phyloP scores from a whole-genome alignment of 208 protist species.

The Trypanosomatidae sp. region DNA sequence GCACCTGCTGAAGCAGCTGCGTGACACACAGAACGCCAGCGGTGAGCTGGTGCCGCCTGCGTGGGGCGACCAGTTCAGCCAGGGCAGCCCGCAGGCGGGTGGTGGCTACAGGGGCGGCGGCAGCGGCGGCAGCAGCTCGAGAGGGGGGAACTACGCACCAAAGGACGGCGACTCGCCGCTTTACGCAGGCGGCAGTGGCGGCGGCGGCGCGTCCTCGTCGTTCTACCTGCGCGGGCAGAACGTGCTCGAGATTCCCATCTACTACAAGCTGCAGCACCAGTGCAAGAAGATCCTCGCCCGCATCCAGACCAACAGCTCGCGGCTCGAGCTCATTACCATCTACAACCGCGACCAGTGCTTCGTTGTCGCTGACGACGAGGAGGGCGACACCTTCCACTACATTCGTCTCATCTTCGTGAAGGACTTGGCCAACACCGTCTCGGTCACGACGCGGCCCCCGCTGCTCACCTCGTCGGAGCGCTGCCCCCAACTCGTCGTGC shows the following conservation, averaged over 20 bases:
- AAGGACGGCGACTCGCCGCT: background rate
- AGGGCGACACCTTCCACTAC: slow-evolving; percentile 86
- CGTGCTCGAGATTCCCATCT: slow-evolving; percentile 79
- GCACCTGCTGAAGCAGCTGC: slow-evolving; percentile 82
- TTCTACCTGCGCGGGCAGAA: slow-evolving; percentile 69
- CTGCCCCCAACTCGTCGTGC: slow-evolving; percentile 76
- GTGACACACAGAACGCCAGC: slow-evolving; percentile 77
- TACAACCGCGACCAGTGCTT: slow-evolving; percentile 90
- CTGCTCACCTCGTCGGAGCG: slow-evolving; percentile 49
- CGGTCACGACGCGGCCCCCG: slow-evolving; percentile 46
- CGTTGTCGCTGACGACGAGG: slow-evolving; percentile 78
- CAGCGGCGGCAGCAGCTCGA: no score
- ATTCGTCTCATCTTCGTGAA: slow-evolving; percentile 85
- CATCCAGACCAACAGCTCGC: slow-evolving; percentile 68
- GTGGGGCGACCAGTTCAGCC: slow-evolving; percentile 85
- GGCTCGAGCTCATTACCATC: slow-evolving; percentile 80
- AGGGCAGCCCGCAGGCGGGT: no score
- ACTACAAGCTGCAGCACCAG: slow-evolving; percentile 92
- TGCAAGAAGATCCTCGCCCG: slow-evolving; percentile 75
- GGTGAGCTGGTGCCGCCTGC: slow-evolving; percentile 67
- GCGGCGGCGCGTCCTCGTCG: slow-evolving; percentile 17
- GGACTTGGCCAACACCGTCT: slow-evolving; percentile 53
- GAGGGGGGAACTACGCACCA: no score
- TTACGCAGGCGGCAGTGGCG: background rate
- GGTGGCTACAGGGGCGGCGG: no score